phyloP scores from a whole-genome alignment of 2,329 filamentous ascomycete species.

The Pleomassaria siparia region DNA sequence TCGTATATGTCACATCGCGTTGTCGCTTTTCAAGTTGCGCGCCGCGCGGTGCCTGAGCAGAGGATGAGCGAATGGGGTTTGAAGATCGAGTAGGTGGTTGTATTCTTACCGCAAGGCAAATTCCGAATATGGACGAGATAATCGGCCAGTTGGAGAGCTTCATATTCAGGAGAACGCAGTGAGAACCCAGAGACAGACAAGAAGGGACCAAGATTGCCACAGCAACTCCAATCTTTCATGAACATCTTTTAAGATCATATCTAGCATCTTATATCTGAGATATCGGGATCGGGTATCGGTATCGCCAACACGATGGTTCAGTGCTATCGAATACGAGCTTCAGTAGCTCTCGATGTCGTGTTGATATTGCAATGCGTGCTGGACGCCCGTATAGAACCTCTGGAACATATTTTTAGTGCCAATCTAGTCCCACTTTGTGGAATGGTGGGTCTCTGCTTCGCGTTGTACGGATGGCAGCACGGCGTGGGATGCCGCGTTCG shows the following conservation, averaged over 20 bases:
- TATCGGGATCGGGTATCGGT: not conserved
- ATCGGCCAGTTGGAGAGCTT: constrained; percentile 15
- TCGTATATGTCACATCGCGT: constrained; percentile 23
- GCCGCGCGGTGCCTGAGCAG: constrained; percentile 21
- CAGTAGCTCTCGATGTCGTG: not conserved
- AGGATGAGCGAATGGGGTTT: not conserved
- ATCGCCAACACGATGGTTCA: not conserved
- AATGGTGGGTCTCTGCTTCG: not conserved
- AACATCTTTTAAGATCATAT: not conserved
- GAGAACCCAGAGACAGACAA: not conserved
- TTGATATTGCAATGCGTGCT: constrained; percentile 7
- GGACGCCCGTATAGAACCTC: constrained; percentile 2
- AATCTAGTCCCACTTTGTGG: constrained; percentile 4
- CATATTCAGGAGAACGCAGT: constrained; percentile 19
- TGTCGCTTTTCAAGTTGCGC: constrained; percentile 24
- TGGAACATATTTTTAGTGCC: constrained; percentile 1
- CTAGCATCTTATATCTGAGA: constrained; percentile 1
- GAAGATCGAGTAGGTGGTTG: not conserved
- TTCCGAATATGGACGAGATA: constrained; percentile 12
- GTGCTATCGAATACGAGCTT: not conserved
- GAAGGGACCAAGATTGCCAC: not conserved
- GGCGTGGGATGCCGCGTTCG: not conserved
- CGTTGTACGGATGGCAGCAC: not conserved
- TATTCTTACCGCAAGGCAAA: constrained; percentile 24
- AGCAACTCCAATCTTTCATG: not conserved